Evolutionary conservation across 2,329 filamentous ascomycete species (phyloP).

Genomic region (Eutypa lata): DNA sequence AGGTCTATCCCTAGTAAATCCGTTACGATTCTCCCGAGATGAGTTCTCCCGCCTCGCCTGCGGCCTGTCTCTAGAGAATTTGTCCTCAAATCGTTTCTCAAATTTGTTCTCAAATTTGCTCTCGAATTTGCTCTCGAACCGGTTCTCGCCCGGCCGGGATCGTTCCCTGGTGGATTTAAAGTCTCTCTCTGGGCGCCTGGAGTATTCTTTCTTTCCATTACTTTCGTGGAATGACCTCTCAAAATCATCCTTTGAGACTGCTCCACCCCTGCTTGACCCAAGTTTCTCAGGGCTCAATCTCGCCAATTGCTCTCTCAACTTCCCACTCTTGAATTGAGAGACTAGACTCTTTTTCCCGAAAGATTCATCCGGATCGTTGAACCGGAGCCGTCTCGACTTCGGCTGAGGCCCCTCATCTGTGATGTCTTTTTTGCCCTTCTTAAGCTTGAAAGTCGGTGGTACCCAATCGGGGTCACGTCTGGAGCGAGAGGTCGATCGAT

Average conservation of each 20-base stretch:
- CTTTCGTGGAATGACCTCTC: neutral
- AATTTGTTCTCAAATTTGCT: neutral
- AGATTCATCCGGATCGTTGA: conserved; percentile 44
- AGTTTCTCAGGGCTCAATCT: conserved; percentile 10
- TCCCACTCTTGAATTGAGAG: conserved; percentile 49
- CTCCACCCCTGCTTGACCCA: no score
- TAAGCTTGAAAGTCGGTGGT: conserved; percentile 31
- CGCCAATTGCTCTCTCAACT: conserved; percentile 29
- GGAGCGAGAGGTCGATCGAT: conserved; percentile 16
- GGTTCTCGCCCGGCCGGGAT: no score
- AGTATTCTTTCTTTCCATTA: no score
- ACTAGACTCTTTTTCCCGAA: conserved; percentile 57
- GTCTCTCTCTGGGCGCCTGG: no score
- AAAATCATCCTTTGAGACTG: conserved; percentile 3
- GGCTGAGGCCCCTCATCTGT: conserved; percentile 37
- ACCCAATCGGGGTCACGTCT: conserved; percentile 12
- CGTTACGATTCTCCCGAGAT: neutral
- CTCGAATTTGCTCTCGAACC: no score
- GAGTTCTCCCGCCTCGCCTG: neutral
- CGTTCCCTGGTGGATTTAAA: no score
- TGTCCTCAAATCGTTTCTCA: neutral
- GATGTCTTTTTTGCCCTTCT: conserved; percentile 52
- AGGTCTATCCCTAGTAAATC: neutral
- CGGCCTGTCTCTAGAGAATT: neutral
- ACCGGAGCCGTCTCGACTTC: conserved; percentile 48